These are phyloP conservation scores for Aplosporella prunicola DNA, from an alignment of 2,329 filamentous ascomycete genomes.

Conservation along the genomic window DNA sequence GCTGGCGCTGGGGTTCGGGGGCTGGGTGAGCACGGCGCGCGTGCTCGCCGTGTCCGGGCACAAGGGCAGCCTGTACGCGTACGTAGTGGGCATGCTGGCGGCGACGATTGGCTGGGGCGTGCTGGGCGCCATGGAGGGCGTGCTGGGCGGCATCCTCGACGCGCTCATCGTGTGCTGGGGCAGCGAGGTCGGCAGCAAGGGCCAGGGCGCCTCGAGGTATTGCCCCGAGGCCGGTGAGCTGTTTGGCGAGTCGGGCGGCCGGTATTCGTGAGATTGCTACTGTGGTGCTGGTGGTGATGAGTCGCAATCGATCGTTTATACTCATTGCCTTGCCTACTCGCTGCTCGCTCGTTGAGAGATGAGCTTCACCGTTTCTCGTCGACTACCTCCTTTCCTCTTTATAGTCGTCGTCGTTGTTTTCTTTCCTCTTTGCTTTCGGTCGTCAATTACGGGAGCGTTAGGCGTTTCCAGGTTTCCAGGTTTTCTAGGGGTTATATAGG, in stretches of 20 bases:
- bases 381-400: too few species aligned
- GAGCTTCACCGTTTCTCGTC: too few species aligned
- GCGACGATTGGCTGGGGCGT: slow-evolving; percentile 93
- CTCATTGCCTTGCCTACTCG: too few species aligned
- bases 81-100: slow-evolving; percentile 84
- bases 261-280: slow-evolving; percentile 1
- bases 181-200: slow-evolving; percentile 52
- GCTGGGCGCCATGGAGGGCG: slow-evolving; percentile 80
- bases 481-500: too few species aligned
- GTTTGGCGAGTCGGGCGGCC: slow-evolving; percentile 55
- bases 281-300: too few species aligned
- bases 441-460: too few species aligned
- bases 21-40: slow-evolving; percentile 90
- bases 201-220: slow-evolving; percentile 63
- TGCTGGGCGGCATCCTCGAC: slow-evolving; percentile 78
- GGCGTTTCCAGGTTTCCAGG: too few species aligned
- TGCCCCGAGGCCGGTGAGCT: slow-evolving; percentile 85
- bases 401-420: too few species aligned
- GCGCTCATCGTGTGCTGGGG: slow-evolving; percentile 89
- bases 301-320: too few species aligned
- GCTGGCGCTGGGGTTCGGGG: slow-evolving; percentile 78
- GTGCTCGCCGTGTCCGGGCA: slow-evolving; percentile 48
- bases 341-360: too few species aligned
- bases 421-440: too few species aligned
- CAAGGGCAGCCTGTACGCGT: slow-evolving; percentile 83